A percentile compares a stretch with the other conserved stretches of the same genome.
Conservation (phyloP, 2,329 filamentous ascomycete species). For the Boeremia exigua region DNA sequence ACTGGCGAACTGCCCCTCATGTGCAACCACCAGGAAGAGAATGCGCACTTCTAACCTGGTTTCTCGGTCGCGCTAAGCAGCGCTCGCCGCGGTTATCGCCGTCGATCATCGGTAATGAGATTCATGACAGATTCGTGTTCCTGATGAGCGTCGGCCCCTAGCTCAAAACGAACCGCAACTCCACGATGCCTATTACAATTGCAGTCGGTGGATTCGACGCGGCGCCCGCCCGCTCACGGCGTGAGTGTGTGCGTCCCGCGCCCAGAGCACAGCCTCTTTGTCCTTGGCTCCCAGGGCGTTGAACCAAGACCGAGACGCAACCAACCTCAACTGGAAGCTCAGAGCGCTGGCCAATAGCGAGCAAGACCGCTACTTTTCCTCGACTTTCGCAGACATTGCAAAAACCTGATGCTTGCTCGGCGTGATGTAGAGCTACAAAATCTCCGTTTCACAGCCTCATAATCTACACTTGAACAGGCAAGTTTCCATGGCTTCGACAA, state of each 20-base stretch:
- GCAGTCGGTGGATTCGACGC: not conserved
- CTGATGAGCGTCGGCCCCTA: slow-evolving; percentile 14
- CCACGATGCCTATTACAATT: not conserved
- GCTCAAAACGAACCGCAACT: slow-evolving; percentile 1
- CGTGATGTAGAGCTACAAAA: slow-evolving; percentile 3
- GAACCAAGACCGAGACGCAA: slow-evolving; percentile 4
- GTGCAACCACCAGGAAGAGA: not conserved
- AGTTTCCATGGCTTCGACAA: not conserved
- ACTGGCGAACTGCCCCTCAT: slow-evolving; percentile 2
- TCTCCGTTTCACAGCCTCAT: slow-evolving; percentile 13
- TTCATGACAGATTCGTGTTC: slow-evolving; percentile 16
- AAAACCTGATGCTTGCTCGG: slow-evolving; percentile 6
- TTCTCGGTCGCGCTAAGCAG: slow-evolving; percentile 9
- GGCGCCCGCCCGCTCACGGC: not conserved
- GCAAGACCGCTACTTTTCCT: slow-evolving; percentile 13
- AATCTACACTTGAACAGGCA: not conserved
- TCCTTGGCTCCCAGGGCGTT: slow-evolving; percentile 3
- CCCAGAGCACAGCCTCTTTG: slow-evolving; percentile 13
- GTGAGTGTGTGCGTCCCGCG: slow-evolving; percentile 4
- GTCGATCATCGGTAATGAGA: slow-evolving; percentile 14
- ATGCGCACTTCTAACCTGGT: slow-evolving; percentile 3
- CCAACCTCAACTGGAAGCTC: slow-evolving; percentile 8
- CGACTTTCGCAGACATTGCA: not conserved
- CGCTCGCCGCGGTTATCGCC: slow-evolving; percentile 16
- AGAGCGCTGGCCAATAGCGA: slow-evolving; percentile 7